Base-by-base conservation (phyloP, 2,329 filamentous ascomycete genomes). In the Ceratocystis eucalypticola region DNA sequence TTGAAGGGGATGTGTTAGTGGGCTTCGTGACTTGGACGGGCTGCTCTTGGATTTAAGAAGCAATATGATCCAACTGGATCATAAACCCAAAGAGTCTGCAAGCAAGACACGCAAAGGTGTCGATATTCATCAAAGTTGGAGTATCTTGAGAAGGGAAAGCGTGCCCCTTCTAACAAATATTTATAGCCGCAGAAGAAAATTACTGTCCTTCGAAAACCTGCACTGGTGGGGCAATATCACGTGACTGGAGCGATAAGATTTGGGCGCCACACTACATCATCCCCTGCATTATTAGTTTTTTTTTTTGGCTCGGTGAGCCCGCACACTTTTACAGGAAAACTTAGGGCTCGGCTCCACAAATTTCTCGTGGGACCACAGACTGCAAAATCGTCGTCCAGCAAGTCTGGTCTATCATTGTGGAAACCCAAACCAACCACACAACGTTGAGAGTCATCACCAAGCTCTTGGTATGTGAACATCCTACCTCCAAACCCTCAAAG, bases 181-280 rank as follows among this genome's bases (percentile, higher is more conserved):
- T 65, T 65, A 65, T 65, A n/a, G 64, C 61, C 64, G 20, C 46
- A 28, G 65, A 70, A 65, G 67, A 70, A 74, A 73, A 59, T 33
- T 69, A 72, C 28, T 70, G 25, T 73, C 72, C 75, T 73, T 41
- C 45, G 68, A 67, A 73, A 73, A 74, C 3, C 33, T 12, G 37
- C 2, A 22, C 61, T 22, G n/a, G 30, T 62, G 55, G 46, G 33
- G 20, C 25, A 17, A 0, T 4, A 22, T 45, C 65, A 66, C 65
- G 65, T 66, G 65, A 28, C 5, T 17, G 46, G 44, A 15, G 3
- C 25, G 6, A 2, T 6, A 6, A 17, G 22, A 57, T n/a, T 12
- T 59, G 50, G 53, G 61, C 61, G 45, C 28, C 53, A 57, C 53
- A 57, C 22, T 33, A n/a, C 37, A 57, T 30, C 8, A 12, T 30